Conservation (phyloP, 2,329 filamentous ascomycete genomes). For the Trichoderma atrobrunneum region DNA sequence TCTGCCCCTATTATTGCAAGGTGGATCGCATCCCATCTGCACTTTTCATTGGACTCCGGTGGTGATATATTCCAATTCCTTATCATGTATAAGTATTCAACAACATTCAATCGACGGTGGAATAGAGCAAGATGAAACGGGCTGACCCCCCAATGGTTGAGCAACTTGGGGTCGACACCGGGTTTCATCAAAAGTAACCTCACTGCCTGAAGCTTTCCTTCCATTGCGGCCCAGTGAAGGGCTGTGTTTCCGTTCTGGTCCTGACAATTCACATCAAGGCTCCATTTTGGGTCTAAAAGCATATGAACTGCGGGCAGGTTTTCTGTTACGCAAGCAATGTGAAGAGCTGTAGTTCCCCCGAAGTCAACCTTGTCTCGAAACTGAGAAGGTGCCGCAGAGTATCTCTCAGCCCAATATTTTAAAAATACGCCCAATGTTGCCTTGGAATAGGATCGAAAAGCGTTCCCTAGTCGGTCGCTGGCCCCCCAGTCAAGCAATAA, state of each 20-base stretch:
- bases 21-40: not conserved
- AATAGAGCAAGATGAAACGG: not conserved
- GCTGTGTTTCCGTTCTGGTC: not conserved
- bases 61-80: not conserved
- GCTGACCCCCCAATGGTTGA: not conserved
- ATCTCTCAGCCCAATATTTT: not conserved
- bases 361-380: not conserved
- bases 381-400: not conserved
- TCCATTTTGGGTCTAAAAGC: not conserved
- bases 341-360: not conserved
- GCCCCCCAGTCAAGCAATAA: not conserved
- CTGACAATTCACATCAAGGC: not conserved
- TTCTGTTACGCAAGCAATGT: not conserved
- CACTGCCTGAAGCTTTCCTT: not conserved
- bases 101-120: no score
- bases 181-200: not conserved
- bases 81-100: no score
- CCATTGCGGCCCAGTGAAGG: not conserved
- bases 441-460: accelerated
- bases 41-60: not conserved
- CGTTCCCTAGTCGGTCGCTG: no score
- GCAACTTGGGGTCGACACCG: accelerated
- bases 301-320: not conserved
- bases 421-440: not conserved
- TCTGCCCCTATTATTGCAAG: not conserved